A percentile compares a stretch with the other conserved stretches of the same genome.
Evolutionary conservation across 208 protist species (phyloP).

Genomic region (Leishmania turanica): DNA sequence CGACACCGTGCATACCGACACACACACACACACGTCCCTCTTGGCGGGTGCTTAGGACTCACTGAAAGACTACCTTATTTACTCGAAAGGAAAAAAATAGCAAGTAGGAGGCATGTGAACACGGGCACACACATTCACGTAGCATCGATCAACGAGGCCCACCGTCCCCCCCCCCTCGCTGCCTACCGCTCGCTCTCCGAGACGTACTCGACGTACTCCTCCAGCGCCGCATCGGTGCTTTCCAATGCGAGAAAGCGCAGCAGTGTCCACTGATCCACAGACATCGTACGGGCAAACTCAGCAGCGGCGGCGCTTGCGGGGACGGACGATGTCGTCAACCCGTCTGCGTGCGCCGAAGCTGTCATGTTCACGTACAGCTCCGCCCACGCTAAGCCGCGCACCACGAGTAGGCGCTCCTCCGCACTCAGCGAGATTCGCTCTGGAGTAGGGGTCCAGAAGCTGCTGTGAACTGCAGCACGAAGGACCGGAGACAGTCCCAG

Average conservation of each 20-base stretch:
- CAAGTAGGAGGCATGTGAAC: background rate
- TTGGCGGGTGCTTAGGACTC: background rate
- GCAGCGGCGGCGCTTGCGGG: slow-evolving; percentile 33
- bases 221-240: slow-evolving; percentile 48
- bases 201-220: slow-evolving; percentile 43
- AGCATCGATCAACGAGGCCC: background rate
- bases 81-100: slow-evolving; percentile 1
- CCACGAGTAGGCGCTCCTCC: slow-evolving; percentile 21
- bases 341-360: background rate
- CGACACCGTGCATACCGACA: background rate
- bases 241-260: slow-evolving; percentile 63
- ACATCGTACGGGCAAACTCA: slow-evolving; percentile 42
- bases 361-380: slow-evolving; percentile 55
- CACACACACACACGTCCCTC: background rate
- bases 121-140: background rate
- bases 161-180: no score
- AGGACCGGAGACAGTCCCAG: slow-evolving; percentile 24
- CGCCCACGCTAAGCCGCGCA: slow-evolving; percentile 74
- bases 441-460: slow-evolving; percentile 14
- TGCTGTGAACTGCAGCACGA: slow-evolving; percentile 18
- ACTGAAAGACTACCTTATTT: background rate
- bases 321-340: background rate
- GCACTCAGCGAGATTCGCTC: background rate
- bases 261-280: slow-evolving; percentile 54
- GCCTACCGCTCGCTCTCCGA: slow-evolving; percentile 5